Conservation (phyloP, 1,284 basidiomycete genomes). For the Microbotryum saponariae region DNA sequence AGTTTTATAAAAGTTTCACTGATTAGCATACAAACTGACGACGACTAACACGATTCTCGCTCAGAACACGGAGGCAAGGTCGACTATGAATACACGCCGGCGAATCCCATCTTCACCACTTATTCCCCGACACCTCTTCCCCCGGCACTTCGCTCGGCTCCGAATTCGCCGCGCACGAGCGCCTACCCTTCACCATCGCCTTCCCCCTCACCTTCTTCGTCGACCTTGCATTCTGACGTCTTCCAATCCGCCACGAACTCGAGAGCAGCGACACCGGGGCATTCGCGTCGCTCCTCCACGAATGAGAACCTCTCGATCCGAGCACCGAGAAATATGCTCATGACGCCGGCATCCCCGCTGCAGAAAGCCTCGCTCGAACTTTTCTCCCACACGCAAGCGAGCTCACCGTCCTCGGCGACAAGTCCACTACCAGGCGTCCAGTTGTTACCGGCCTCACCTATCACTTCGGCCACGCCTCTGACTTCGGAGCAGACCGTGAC, state of each 20-base stretch:
- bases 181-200: constrained; percentile 12
- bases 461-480: background rate
- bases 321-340: too few species aligned
- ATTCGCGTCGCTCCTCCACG: background rate
- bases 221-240: constrained; percentile 20
- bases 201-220: constrained; percentile 16
- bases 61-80: constrained; percentile 34
- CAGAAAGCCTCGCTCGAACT: too few species aligned
- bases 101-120: constrained; percentile 32
- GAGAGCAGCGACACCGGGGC: background rate
- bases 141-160: constrained; percentile 4
- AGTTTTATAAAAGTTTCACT: background rate
- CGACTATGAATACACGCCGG: constrained; percentile 27
- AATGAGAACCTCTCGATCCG: too few species aligned
- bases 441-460: background rate
- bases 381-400: background rate
- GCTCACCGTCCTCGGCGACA: constrained; percentile 5
- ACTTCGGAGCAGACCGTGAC: too few species aligned
- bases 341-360: too few species aligned
- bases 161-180: constrained; percentile 1
- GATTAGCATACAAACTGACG: background rate
- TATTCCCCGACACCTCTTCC: constrained; percentile 22
- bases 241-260: constrained; percentile 8
- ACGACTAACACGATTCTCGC: background rate
- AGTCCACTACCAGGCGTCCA: background rate